Conservation (phyloP, 1,284 basidiomycete genomes). For the Cystobasidium pallidum region DNA sequence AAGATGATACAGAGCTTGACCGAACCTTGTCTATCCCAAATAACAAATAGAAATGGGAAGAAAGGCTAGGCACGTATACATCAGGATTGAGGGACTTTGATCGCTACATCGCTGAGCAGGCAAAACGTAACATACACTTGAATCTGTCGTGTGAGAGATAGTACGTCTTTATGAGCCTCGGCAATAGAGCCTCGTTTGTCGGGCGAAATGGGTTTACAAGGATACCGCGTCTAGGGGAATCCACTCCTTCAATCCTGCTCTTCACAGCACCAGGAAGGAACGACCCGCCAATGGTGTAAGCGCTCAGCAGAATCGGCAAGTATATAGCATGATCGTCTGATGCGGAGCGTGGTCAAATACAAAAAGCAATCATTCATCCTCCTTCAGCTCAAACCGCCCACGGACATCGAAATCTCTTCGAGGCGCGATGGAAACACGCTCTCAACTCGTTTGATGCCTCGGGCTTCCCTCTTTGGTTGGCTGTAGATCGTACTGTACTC, state of each 20-base stretch:
- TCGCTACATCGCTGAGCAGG: no score
- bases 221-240: slow-evolving; percentile 54
- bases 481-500: slow-evolving; percentile 61
- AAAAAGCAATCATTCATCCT: slow-evolving; percentile 57
- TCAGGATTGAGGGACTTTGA: no score
- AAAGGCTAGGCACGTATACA: no score
- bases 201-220: slow-evolving; percentile 66
- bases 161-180: slow-evolving; percentile 66
- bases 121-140: no score
- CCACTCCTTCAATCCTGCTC: slow-evolving; percentile 60
- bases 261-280: not conserved
- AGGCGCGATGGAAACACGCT: slow-evolving; percentile 60
- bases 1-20: no score
- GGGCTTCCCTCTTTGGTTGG: no score
- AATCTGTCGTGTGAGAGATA: no score
- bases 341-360: slow-evolving; percentile 62
- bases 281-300: slow-evolving; percentile 56
- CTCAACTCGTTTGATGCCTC: no score
- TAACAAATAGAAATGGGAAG: no score
- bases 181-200: slow-evolving; percentile 65
- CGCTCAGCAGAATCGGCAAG: slow-evolving; percentile 62
- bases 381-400: slow-evolving; percentile 54
- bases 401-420: slow-evolving; percentile 58
- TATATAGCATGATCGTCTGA: slow-evolving; percentile 64
- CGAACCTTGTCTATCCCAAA: no score